Evolutionary conservation across 2,329 filamentous ascomycete species (phyloP).

Genomic region (Ophiostoma sp.): DNA sequence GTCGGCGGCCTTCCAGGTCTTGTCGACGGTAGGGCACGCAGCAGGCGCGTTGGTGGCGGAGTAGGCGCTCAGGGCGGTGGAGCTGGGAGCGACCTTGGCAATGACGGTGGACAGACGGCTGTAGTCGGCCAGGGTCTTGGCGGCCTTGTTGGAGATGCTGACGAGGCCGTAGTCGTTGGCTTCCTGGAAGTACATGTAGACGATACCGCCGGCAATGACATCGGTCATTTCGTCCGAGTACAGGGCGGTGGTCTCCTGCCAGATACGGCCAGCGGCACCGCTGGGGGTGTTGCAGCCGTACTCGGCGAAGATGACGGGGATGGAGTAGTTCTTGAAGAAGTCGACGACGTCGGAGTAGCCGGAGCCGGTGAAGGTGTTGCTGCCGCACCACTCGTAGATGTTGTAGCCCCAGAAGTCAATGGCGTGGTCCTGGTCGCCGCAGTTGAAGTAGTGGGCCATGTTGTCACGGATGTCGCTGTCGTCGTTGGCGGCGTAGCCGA

Average conservation of each 20-base stretch:
- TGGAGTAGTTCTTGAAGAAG: conserved; percentile 83
- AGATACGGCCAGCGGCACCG: conserved; percentile 63
- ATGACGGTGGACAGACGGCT: conserved; percentile 65
- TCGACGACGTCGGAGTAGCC: conserved; percentile 76
- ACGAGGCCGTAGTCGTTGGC: conserved; percentile 82
- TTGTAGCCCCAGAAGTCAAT: conserved; percentile 99
- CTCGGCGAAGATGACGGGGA: conserved; percentile 97
- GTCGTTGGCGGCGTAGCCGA: conserved; percentile 95
- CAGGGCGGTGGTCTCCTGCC: conserved; percentile 77
- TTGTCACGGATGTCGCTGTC: conserved; percentile 74
- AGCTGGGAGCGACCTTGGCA: conserved; percentile 58
- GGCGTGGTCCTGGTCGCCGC: conserved; percentile 57
- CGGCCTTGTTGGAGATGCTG: conserved; percentile 49
- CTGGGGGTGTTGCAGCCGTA: conserved; percentile 81
- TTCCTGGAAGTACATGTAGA: conserved; percentile 98
- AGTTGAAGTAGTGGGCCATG: conserved; percentile 93
- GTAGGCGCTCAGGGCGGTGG: conserved; percentile 63
- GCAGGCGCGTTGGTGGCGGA: conserved; percentile 64
- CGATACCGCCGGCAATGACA: conserved; percentile 92
- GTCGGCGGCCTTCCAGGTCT: conserved; percentile 63
- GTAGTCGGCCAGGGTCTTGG: conserved; percentile 69
- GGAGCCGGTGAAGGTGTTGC: conserved; percentile 69
- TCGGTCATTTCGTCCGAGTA: conserved; percentile 74
- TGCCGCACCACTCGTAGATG: conserved; percentile 98
- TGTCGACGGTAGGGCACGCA: conserved; percentile 62